A percentile compares a stretch with the other conserved stretches of the same genome.
These are phyloP conservation scores for Podosphaera xanthii DNA, from an alignment of 2,329 filamentous ascomycete genomes.

Conservation along the genomic window DNA sequence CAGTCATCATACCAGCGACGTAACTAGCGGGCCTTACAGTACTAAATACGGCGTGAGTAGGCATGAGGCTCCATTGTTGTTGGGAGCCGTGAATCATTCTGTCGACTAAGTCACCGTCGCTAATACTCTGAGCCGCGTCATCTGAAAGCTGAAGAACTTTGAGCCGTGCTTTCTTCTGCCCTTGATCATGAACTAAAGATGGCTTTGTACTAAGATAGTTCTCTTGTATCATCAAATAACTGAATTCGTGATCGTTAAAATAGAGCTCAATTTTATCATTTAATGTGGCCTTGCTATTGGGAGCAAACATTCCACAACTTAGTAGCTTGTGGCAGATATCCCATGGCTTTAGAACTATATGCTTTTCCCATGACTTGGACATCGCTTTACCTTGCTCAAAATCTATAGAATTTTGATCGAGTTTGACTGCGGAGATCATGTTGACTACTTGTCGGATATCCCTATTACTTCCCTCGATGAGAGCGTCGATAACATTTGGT, in stretches of 20 bases:
- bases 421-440: slow-evolving; percentile 85
- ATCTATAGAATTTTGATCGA: slow-evolving; percentile 59
- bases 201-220: slow-evolving; percentile 83
- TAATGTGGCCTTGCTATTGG: slow-evolving; percentile 61
- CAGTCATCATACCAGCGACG: slow-evolving; percentile 53
- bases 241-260: slow-evolving; percentile 98
- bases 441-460: slow-evolving; percentile 98
- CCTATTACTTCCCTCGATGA: slow-evolving; percentile 87
- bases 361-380: slow-evolving; percentile 97
- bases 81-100: slow-evolving; percentile 96
- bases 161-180: slow-evolving; percentile 38
- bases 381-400: slow-evolving; percentile 77
- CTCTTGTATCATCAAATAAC: slow-evolving; percentile 91
- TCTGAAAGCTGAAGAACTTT: slow-evolving; percentile 75
- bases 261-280: slow-evolving; percentile 98
- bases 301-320: slow-evolving; percentile 63
- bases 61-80: slow-evolving; percentile 97
- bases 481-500: slow-evolving; percentile 60
- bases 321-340: slow-evolving; percentile 91
- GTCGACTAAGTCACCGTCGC: slow-evolving; percentile 86
- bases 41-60: slow-evolving; percentile 83
- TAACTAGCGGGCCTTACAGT: slow-evolving; percentile 82
- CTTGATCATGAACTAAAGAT: slow-evolving; percentile 30
- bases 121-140: slow-evolving; percentile 83
- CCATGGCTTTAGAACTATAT: slow-evolving; percentile 91